A percentile compares a stretch with the other conserved stretches of the same genome.
phyloP scores from a whole-genome alignment of 2,329 filamentous ascomycete genomes.

The Aspergillus cejpii region DNA sequence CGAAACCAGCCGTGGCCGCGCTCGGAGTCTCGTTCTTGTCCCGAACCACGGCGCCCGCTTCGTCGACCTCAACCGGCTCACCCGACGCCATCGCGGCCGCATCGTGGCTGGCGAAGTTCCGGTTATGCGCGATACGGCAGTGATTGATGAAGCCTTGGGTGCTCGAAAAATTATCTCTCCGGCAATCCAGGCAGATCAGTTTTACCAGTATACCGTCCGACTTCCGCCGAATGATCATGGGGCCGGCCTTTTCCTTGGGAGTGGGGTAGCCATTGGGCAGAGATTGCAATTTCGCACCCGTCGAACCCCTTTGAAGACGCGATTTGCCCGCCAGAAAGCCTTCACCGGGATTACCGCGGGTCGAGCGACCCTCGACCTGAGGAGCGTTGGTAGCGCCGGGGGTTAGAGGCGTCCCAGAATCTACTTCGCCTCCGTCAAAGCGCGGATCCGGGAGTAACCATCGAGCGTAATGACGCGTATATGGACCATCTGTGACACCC shows the following conservation, averaged over 20 bases:
- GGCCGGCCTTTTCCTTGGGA: conserved; percentile 73
- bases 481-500: conserved; percentile 85
- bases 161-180: conserved; percentile 86
- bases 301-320: conserved; percentile 52
- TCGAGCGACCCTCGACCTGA: conserved; percentile 64
- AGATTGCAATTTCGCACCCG: conserved; percentile 60
- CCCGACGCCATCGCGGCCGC: conserved; percentile 85
- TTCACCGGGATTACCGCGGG: conserved; percentile 63
- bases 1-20: conserved; percentile 43
- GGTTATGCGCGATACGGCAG: conserved; percentile 88
- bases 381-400: conserved; percentile 35
- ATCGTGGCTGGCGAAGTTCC: conserved; percentile 93
- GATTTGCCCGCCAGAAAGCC: conserved; percentile 48
- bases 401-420: conserved; percentile 20
- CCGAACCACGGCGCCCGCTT: conserved; percentile 46
- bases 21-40: conserved; percentile 28
- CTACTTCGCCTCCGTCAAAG: conserved; percentile 61
- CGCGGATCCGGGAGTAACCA: conserved; percentile 86
- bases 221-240: conserved; percentile 75
- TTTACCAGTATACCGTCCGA: conserved; percentile 80
- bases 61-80: conserved; percentile 67
- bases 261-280: conserved; percentile 64
- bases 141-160: conserved; percentile 99
- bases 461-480: conserved; percentile 87
- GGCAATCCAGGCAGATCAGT: conserved; percentile 81